Evolutionary conservation across 805 yeast genomes (phyloP), one percentile per base, ranked within the genome.

Genomic region (Pichia membranifaciens): DNA sequence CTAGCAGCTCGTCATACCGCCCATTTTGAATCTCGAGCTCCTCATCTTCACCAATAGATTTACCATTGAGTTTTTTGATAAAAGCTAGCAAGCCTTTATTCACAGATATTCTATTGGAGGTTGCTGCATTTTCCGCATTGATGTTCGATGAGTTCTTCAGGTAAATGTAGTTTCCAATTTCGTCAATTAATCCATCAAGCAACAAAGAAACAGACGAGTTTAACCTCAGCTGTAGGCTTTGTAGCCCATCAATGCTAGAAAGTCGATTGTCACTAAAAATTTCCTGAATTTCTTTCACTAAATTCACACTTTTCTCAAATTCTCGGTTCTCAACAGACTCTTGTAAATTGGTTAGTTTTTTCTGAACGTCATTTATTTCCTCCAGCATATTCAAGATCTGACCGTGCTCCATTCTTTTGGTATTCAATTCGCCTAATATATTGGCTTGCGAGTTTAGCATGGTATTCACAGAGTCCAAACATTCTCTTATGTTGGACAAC

Each of bases 161-260:
- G 41, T 64, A 64, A 17, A 62, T 48, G n/a, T 86, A 82, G 41
- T 73, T 75, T 49, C 79, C 81, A 37, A 88, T 66, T 57, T 89
- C 96, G 52, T 86, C 95, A n/a, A 86, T 69, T 17, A 90, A 69
- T 52, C 78, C 77, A 41, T 82, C 88, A 57, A 84, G 82, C 25
- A 90, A 67, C 37, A 75, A 73, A 48, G 77, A 78, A 15, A 76
- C 73, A 52, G 82, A 89, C 3, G 68, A 58, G 43, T 78, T 76
- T 16, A 84, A 66, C 51, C 76, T 77, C 38, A 67, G 73, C 48
- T 73, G 77, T 5, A 79, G 64, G 13, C 77, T 68, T 13, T 61
- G 58, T 61, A 84, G 67, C 0, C 83, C 78, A 1, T 79, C 71
- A 18, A 85, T 62, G 37, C 73, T 66, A 81, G 86, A 82, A 23